phyloP scores from a whole-genome alignment of 2,329 filamentous ascomycete species.

The Aspergillus udagawae region DNA sequence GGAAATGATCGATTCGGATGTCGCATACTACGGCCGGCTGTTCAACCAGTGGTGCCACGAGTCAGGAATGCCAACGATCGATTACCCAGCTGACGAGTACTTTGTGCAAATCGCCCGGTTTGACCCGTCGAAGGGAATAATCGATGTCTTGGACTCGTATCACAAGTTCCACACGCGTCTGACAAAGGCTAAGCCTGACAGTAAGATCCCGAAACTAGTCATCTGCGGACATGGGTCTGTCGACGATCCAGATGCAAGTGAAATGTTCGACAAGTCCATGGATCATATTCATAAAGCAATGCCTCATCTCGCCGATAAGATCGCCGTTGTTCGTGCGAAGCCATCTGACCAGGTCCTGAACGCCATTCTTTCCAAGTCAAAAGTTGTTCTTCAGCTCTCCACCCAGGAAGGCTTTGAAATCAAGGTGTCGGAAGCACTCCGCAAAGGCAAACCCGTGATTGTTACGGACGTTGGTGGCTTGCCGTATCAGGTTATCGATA shows the following conservation, averaged over 20 bases:
- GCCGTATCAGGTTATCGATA: slow-evolving; percentile 69
- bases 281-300: slow-evolving; percentile 61
- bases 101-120: slow-evolving; percentile 79
- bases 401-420: slow-evolving; percentile 82
- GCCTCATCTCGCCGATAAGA: slow-evolving; percentile 57
- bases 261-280: slow-evolving; percentile 70
- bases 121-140: slow-evolving; percentile 78
- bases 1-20: slow-evolving; percentile 64
- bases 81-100: slow-evolving; percentile 57
- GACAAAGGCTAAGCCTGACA: slow-evolving; percentile 44
- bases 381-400: slow-evolving; percentile 73
- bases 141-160: slow-evolving; percentile 71
- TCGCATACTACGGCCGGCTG: slow-evolving; percentile 68
- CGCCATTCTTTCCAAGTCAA: slow-evolving; percentile 66
- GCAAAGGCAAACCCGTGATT: slow-evolving; percentile 75
- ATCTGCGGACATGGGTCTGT: slow-evolving; percentile 76
- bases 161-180: slow-evolving; percentile 64
- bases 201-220: slow-evolving; percentile 64
- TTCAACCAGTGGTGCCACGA: slow-evolving; percentile 61
- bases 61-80: slow-evolving; percentile 46
- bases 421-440: slow-evolving; percentile 78
- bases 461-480: slow-evolving; percentile 74
- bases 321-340: slow-evolving; percentile 73
- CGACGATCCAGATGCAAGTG: slow-evolving; percentile 71
- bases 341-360: slow-evolving; percentile 79